Evolutionary conservation across 495 filamentous ascomycete species (phyloP), one percentile per base, ranked within the genome.

Genomic region (Annulohypoxylon nitens): DNA sequence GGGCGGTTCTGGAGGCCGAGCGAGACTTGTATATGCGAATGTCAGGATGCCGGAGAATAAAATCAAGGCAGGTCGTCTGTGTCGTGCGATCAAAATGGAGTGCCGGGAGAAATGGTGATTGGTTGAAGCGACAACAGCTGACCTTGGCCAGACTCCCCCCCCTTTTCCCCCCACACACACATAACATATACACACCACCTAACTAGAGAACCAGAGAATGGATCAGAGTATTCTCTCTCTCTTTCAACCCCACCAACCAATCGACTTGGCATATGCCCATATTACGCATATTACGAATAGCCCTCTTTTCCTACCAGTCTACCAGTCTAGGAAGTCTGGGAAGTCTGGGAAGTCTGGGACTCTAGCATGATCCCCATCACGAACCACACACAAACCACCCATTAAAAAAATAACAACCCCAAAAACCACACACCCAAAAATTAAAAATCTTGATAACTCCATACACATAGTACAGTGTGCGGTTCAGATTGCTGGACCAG

Each of bases 31-130:
- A 60, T 41, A 16, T 54, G 43, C 43, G 43, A 10, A 53, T 23
- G 66, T 51, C 36, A 50, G 54, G 39, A 69, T 61, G 34, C 33
- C 61, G 57, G 66, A 62, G 70, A 62, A 74, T 70, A 60, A 74
- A 74, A 60, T 10, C 57, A 60, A 41, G 67, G 57, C 20, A 61
- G 41, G 57, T 64, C 18, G 45, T 54, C 64, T 58, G 67, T 60
- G 43, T 70, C 57, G 67, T 74, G 72, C 62, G 63, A 67, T 59
- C 63, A 60, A 67, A 47, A 68, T 64, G 72, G 72, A 75, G 72
- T 70, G 16, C 67, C 59, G 72, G 63, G 59, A 64, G 63, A 45
- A 60, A 70, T 60, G n/a, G 59, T 75, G 63, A 75, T 75, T 75
- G 72, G 72, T 64, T 18, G 51, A 33, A 37, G 58, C 26, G 62